phyloP scores from a whole-genome alignment of 2,329 filamentous ascomycete genomes.

The Xylaria sp. region DNA sequence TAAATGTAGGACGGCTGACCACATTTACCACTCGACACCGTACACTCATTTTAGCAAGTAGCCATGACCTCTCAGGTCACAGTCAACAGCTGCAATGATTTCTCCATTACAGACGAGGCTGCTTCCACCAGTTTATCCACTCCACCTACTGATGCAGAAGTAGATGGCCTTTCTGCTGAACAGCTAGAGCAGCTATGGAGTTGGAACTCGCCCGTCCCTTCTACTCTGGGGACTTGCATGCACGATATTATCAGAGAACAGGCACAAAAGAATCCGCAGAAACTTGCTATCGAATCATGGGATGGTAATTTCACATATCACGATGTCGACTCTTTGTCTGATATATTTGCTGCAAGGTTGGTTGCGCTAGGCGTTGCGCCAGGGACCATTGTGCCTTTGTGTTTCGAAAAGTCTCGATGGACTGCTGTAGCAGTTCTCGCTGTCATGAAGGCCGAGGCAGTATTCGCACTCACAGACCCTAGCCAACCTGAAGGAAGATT shows the following conservation, averaged over 20 bases:
- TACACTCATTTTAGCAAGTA: neutral
- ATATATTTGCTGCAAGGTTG: slow-evolving; percentile 56
- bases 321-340: slow-evolving; percentile 58
- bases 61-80: slow-evolving; percentile 36
- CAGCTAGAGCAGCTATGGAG: slow-evolving; percentile 59
- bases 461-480: slow-evolving; percentile 61
- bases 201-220: slow-evolving; percentile 59
- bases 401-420: slow-evolving; percentile 63
- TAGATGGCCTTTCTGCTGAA: slow-evolving; percentile 46
- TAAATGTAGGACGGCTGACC: neutral
- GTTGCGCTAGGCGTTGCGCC: slow-evolving; percentile 51
- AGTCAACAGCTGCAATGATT: slow-evolving; percentile 34
- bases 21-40: neutral
- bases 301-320: slow-evolving; percentile 61
- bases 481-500: slow-evolving; percentile 59
- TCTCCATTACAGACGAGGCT: slow-evolving; percentile 42
- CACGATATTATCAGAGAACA: slow-evolving; percentile 59
- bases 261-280: slow-evolving; percentile 52
- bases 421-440: slow-evolving; percentile 58
- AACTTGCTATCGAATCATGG: slow-evolving; percentile 61
- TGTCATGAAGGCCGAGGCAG: slow-evolving; percentile 61
- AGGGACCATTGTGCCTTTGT: slow-evolving; percentile 61
- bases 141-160: slow-evolving; percentile 48
- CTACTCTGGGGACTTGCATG: slow-evolving; percentile 56
- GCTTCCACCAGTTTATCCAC: slow-evolving; percentile 42